phyloP scores from a whole-genome alignment of 2,329 filamentous ascomycete species.

The Zymoseptoria pseudotritici region DNA sequence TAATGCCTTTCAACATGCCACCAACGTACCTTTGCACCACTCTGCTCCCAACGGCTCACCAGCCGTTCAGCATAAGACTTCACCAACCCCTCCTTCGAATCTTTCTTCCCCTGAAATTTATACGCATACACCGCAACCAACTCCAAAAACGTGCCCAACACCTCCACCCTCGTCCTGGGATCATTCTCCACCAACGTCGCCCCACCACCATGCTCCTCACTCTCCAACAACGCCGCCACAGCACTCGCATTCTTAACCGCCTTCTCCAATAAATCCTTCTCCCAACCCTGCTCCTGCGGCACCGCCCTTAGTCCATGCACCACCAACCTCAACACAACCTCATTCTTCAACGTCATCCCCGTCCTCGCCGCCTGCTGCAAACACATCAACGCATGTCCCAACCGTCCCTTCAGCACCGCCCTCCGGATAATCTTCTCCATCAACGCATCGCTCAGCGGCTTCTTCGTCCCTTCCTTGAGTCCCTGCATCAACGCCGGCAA shows the following conservation, averaged over 20 bases:
- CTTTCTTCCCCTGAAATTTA: slow-evolving; percentile 26
- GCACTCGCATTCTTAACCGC: slow-evolving; percentile 34
- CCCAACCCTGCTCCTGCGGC: slow-evolving; percentile 31
- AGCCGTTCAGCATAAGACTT: slow-evolving; percentile 34
- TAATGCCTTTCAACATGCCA: neutral
- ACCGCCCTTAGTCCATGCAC: slow-evolving; percentile 30
- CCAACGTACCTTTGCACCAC: slow-evolving; percentile 6
- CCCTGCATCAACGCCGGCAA: slow-evolving; percentile 29
- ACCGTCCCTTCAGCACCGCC: slow-evolving; percentile 23
- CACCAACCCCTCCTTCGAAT: slow-evolving; percentile 32
- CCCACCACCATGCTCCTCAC: slow-evolving; percentile 31
- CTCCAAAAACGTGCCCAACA: slow-evolving; percentile 38
- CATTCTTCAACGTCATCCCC: slow-evolving; percentile 28
- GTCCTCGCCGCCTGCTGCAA: slow-evolving; percentile 27
- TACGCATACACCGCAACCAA: slow-evolving; percentile 36
- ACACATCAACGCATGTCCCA: slow-evolving; percentile 27
- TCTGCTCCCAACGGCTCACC: slow-evolving; percentile 25
- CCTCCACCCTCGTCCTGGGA: slow-evolving; percentile 29
- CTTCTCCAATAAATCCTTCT: slow-evolving; percentile 30
- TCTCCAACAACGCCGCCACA: slow-evolving; percentile 36
- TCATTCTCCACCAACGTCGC: slow-evolving; percentile 20
- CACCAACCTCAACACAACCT: slow-evolving; percentile 27
- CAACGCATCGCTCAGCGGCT: slow-evolving; percentile 10
- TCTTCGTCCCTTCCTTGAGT: slow-evolving; percentile 20
- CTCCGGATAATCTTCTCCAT: slow-evolving; percentile 31